Conservation (phyloP, 176 grass and related monocot species). For the Bonia amplexicaulis region DNA sequence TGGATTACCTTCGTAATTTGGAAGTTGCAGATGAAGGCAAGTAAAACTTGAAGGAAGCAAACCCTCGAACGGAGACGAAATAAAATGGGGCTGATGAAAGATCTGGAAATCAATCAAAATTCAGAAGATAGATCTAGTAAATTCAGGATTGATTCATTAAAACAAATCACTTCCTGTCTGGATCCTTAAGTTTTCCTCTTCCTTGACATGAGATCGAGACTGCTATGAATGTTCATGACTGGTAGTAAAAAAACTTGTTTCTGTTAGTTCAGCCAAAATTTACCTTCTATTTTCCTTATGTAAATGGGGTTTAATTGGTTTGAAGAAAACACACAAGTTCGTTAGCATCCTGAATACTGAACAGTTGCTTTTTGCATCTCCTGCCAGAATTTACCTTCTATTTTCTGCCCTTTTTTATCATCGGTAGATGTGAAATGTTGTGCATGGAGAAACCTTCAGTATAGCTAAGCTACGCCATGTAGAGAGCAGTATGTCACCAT, state of each 20-base stretch:
- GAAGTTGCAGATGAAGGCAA: slow-evolving; percentile 32
- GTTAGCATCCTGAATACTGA: background rate
- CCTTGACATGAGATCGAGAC: background rate
- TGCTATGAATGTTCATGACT: background rate
- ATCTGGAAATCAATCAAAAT: slow-evolving; percentile 25
- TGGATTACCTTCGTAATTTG: background rate
- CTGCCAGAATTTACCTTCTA: background rate
- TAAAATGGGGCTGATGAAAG: slow-evolving; percentile 21
- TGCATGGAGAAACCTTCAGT: slow-evolving; percentile 1
- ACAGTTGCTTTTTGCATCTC: background rate
- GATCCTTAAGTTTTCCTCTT: background rate
- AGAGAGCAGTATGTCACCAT: background rate
- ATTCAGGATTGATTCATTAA: slow-evolving; percentile 20
- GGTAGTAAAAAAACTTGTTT: background rate
- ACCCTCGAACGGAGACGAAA: slow-evolving; percentile 17
- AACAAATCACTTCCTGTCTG: background rate
- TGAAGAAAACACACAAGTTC: background rate
- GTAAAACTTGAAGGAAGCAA: slow-evolving; percentile 26
- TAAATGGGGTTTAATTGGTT: slow-evolving; percentile 7
- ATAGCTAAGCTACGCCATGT: background rate
- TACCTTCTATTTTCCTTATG: too few species aligned
- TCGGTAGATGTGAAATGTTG: background rate
- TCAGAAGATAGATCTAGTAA: slow-evolving; percentile 40
- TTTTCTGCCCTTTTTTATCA: slow-evolving; percentile 1
- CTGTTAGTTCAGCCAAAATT: background rate